A percentile compares a stretch with the other conserved stretches of the same genome.
These are phyloP conservation scores for Xylaria sp. DNA, from an alignment of 2,329 filamentous ascomycete species.

Conservation along the genomic window DNA sequence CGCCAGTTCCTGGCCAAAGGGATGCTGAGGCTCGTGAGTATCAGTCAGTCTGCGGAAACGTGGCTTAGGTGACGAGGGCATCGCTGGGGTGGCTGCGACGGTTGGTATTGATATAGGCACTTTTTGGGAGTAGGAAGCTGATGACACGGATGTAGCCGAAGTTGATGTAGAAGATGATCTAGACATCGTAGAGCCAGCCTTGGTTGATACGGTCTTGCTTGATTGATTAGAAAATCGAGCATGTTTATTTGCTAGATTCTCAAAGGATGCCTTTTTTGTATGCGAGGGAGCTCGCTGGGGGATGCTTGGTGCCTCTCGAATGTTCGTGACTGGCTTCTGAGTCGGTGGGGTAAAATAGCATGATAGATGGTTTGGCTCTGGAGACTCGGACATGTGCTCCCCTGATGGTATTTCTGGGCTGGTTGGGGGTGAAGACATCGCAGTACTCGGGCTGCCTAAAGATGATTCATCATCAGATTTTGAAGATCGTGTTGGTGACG, in stretches of 20 bases:
- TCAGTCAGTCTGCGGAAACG: slow-evolving; percentile 47
- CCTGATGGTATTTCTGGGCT: slow-evolving; percentile 73
- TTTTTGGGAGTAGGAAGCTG: slow-evolving; percentile 48
- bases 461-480: slow-evolving; percentile 76
- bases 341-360: slow-evolving; percentile 70
- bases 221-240: slow-evolving; percentile 66
- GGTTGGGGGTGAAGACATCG: slow-evolving; percentile 70
- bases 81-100: slow-evolving; percentile 49
- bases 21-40: slow-evolving; percentile 56
- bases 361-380: slow-evolving; percentile 74
- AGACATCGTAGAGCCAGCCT: slow-evolving; percentile 66
- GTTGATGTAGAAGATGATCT: slow-evolving; percentile 68
- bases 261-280: slow-evolving; percentile 84
- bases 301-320: slow-evolving; percentile 71
- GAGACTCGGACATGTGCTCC: slow-evolving; percentile 66
- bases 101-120: slow-evolving; percentile 42
- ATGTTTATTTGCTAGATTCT: slow-evolving; percentile 74
- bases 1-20: slow-evolving; percentile 89
- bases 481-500: slow-evolving; percentile 61
- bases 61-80: slow-evolving; percentile 48
- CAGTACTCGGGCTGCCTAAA: slow-evolving; percentile 68
- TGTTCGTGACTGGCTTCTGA: slow-evolving; percentile 57
- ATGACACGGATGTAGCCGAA: slow-evolving; percentile 61
- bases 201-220: slow-evolving; percentile 64
- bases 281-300: slow-evolving; percentile 85